Evolutionary conservation across 164 flowering plant genomes (phyloP), one percentile per base, ranked within the genome.

Genomic region (Kingdonia uniflora): DNA sequence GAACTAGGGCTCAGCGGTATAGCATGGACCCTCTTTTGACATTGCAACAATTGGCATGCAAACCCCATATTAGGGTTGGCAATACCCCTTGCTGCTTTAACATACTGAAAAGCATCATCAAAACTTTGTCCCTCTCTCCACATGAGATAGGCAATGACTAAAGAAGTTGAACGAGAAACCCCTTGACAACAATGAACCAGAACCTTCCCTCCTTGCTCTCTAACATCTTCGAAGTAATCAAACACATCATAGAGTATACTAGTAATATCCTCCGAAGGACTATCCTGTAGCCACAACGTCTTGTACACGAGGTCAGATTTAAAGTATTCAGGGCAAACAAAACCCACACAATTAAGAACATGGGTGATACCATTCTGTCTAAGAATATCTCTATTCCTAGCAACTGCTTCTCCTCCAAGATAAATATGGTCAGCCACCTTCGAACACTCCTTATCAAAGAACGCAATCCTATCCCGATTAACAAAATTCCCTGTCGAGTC

Each of bases 121-220:
- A 85, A 85, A 55, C 84, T 85, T 74, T 79, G 94, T 15, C 94
- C 94, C 62, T 85, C 95, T 65, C 95, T 76, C 95, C 95, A 85
- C 95, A 85, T 85, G 8, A 70, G 83, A 63, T 85, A 85, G 1
- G 95, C 95, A 65, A 85, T 85, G 20, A 80, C 95, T 72, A 85
- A 49, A 1, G 95, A 85, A 0, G 95, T 82, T 6, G 95, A 85
- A 50, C 95, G 77, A 48, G 95, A 85, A 13, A 85, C 87, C 39
- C 95, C 95, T 54, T 85, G 95, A 58, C 89, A 80, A 64, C 95
- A 85, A 56, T 85, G 95, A 46, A 85, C 95, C 60, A 85, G 72
- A 55, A 82, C 80, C 69, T 72, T 74, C 25, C 95, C 95, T 24
- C 70, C 65, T 50, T 75, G 79, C 58, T 80, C 85, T 68, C 89